Conservation (phyloP, 306 rosid genomes). For the Lithocarpus polystachyus region DNA sequence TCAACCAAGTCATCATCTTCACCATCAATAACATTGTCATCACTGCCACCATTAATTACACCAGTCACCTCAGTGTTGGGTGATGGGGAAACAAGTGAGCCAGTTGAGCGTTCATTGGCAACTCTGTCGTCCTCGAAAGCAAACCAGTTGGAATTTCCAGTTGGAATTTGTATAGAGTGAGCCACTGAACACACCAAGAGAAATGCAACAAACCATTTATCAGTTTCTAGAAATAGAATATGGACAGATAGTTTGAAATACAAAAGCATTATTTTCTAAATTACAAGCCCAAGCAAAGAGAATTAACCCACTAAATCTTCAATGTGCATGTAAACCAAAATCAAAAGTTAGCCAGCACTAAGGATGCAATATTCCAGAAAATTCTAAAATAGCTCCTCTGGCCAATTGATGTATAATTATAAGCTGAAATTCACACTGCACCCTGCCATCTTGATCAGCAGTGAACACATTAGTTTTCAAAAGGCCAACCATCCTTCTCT, state of each 20-base stretch:
- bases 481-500: background rate
- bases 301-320: background rate
- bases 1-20: conserved; percentile 85
- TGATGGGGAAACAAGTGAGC: conserved; percentile 65
- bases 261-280: background rate
- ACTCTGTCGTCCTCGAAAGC: conserved; percentile 82
- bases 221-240: background rate
- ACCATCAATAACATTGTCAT: conserved; percentile 52
- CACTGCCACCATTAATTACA: conserved; percentile 32
- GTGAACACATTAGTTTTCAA: background rate
- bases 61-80: conserved; percentile 54
- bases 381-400: background rate
- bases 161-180: conserved; percentile 93
- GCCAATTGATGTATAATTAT: background rate
- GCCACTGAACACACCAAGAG: conserved; percentile 52
- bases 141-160: conserved; percentile 97
- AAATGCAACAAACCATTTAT: conserved; percentile 1
- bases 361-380: background rate
- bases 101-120: conserved; percentile 65
- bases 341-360: background rate
- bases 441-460: background rate
- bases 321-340: background rate
- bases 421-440: background rate
- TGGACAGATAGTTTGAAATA: background rate
- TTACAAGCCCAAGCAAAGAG: background rate